Conservation (phyloP, 148 eudicot genomes). For the Cornus kousa region DNA sequence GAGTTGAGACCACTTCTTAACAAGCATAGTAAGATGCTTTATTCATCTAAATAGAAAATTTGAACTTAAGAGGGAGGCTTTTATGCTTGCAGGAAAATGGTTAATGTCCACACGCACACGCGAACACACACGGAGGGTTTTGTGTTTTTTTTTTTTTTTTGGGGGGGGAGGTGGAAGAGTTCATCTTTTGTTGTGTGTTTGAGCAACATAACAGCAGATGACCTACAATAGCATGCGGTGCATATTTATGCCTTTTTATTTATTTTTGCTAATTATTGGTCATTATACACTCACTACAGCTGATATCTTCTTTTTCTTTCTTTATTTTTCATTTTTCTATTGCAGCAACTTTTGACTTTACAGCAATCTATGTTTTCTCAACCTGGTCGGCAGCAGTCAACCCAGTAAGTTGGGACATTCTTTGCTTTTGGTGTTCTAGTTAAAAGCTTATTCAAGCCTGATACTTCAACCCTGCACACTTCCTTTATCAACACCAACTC, state of each 20-base stretch:
- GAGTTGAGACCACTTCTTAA: too few species aligned
- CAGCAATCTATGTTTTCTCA: conserved; percentile 32
- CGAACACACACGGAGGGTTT: neutral
- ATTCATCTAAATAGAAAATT: too few species aligned
- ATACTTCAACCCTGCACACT: neutral
- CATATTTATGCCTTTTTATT: neutral
- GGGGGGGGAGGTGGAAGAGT: neutral
- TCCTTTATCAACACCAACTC: neutral
- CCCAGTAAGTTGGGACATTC: conserved; percentile 12
- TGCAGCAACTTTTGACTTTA: conserved; percentile 33
- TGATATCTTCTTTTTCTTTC: neutral
- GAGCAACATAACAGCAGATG: neutral
- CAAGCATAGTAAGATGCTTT: too few species aligned
- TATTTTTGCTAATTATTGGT: neutral
- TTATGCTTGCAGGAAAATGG: too few species aligned
- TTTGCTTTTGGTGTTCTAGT: neutral
- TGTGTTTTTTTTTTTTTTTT: too few species aligned
- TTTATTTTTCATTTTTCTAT: conserved; percentile 9
- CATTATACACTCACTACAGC: neutral
- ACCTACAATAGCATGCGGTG: neutral
- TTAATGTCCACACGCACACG: too few species aligned
- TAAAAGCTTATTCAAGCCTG: neutral
- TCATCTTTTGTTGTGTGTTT: neutral
- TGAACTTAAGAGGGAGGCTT: too few species aligned
- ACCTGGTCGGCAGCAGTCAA: conserved; percentile 28